A percentile compares a stretch with the other conserved stretches of the same genome.
Conservation (phyloP, 805 yeast species). For the Candida morakotiae region DNA sequence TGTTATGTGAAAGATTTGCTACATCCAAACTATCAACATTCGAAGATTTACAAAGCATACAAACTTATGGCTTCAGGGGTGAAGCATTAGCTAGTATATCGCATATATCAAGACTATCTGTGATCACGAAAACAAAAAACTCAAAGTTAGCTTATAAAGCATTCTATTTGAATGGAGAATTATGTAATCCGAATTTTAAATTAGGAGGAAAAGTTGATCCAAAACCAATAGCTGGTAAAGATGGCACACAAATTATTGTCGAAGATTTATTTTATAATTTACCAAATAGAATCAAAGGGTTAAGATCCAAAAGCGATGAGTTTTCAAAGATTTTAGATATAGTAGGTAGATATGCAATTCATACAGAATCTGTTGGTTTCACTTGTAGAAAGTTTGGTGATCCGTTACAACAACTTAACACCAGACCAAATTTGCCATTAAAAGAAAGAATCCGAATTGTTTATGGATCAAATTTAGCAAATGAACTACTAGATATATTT, state of each 20-base stretch:
- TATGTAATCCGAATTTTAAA: constrained; percentile 42
- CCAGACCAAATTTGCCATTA: constrained; percentile 45
- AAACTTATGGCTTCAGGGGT: constrained; percentile 93
- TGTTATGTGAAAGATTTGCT: constrained; percentile 89
- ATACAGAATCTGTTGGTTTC: constrained; percentile 65
- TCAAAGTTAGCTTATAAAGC: constrained; percentile 70
- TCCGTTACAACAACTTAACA: constrained; percentile 58
- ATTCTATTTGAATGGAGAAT: constrained; percentile 62
- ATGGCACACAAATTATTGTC: constrained; percentile 80
- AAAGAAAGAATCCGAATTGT: constrained; percentile 71
- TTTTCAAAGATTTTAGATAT: constrained; percentile 75
- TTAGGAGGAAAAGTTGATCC: constrained; percentile 41
- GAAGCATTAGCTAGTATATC: constrained; percentile 95
- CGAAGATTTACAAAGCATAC: constrained; percentile 67
- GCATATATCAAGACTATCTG: constrained; percentile 78
- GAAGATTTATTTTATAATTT: constrained; percentile 89
- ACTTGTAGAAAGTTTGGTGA: constrained; percentile 81
- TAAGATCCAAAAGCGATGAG: constrained; percentile 69
- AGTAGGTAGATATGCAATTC: constrained; percentile 78
- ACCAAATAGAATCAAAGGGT: constrained; percentile 69
- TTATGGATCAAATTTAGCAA: constrained; percentile 67
- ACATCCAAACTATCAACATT: constrained; percentile 77
- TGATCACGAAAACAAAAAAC: constrained; percentile 63
- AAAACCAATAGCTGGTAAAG: constrained; percentile 77
- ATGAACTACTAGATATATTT: constrained; percentile 48